Evolutionary conservation across 257 asterid genomes (phyloP).

Genomic region (Leptodermis oblonga): DNA sequence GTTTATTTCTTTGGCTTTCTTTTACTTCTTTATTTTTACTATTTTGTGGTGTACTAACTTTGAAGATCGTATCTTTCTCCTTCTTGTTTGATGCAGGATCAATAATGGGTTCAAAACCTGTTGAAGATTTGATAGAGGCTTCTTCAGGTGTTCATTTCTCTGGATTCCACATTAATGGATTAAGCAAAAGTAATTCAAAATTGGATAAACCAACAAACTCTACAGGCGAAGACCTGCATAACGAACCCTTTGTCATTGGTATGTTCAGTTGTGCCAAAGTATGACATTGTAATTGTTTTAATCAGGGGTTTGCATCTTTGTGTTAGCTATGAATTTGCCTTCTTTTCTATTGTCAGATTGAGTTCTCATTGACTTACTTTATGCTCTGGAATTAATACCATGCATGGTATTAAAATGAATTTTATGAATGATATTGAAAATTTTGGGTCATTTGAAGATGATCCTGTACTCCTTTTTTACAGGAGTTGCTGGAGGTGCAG

Average conservation of each 20-base stretch:
- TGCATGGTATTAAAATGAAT: not conserved
- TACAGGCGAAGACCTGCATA: conserved; percentile 47
- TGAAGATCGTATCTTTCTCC: conserved; percentile 14
- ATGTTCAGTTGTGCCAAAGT: conserved; percentile 17
- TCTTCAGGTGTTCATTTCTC: conserved; percentile 92
- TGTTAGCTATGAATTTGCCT: not conserved
- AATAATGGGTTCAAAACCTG: conserved; percentile 80
- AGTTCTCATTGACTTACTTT: not conserved
- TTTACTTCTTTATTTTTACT: not conserved
- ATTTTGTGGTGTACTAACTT: not conserved
- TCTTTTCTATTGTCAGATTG: not conserved
- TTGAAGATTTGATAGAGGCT: conserved; percentile 86
- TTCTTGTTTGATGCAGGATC: conserved; percentile 19
- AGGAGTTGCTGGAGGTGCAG: conserved; percentile 99
- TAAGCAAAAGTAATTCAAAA: conserved; percentile 29
- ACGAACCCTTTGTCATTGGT: conserved; percentile 94
- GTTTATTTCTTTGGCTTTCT: not conserved
- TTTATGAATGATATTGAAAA: not conserved
- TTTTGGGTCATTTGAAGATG: not conserved
- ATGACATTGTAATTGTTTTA: not conserved
- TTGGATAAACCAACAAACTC: conserved; percentile 55
- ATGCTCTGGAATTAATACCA: not conserved
- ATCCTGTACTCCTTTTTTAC: conserved; percentile 12
- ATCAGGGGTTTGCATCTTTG: not conserved
- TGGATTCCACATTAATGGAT: conserved; percentile 69